These are phyloP conservation scores for Ramaria rubella DNA, from an alignment of 768 basidiomycete genomes.

Conservation along the genomic window DNA sequence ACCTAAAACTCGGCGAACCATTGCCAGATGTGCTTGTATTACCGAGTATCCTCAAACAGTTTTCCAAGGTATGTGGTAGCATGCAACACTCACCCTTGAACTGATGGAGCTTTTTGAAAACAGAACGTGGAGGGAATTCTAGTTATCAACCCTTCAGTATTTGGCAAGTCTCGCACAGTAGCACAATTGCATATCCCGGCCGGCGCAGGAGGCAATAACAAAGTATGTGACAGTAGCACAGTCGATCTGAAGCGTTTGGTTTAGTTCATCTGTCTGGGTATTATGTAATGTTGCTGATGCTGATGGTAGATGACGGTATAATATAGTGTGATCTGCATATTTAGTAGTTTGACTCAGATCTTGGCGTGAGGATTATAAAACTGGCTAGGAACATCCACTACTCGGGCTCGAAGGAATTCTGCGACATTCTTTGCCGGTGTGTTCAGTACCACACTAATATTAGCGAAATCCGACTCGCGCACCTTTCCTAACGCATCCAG, in stretches of 20 bases:
- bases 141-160: conserved; percentile 81
- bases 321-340: background rate
- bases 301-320: background rate
- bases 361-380: conserved; percentile 4
- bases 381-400: conserved; percentile 2
- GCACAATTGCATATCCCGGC: conserved; percentile 9
- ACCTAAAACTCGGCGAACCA: conserved; percentile 37
- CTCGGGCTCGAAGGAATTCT: conserved; percentile 5
- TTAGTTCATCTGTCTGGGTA: background rate
- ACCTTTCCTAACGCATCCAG: conserved; percentile 8
- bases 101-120: background rate
- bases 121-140: conserved; percentile 73
- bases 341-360: background rate
- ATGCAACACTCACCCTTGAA: background rate
- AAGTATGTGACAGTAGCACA: background rate
- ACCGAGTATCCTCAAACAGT: conserved; percentile 85
- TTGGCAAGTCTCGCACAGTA: conserved; percentile 26
- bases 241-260: conserved; percentile 8
- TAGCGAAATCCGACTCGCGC: too few relatives aligned
- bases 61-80: conserved; percentile 59
- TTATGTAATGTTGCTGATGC: background rate
- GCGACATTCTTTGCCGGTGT: conserved; percentile 3
- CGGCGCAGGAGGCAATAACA: background rate
- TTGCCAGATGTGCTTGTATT: conserved; percentile 82
- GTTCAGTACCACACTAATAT: background rate